A percentile compares a stretch with the other conserved stretches of the same genome.
Conservation (phyloP, 768 basidiomycete species). For the Rhizopogon rudus region DNA sequence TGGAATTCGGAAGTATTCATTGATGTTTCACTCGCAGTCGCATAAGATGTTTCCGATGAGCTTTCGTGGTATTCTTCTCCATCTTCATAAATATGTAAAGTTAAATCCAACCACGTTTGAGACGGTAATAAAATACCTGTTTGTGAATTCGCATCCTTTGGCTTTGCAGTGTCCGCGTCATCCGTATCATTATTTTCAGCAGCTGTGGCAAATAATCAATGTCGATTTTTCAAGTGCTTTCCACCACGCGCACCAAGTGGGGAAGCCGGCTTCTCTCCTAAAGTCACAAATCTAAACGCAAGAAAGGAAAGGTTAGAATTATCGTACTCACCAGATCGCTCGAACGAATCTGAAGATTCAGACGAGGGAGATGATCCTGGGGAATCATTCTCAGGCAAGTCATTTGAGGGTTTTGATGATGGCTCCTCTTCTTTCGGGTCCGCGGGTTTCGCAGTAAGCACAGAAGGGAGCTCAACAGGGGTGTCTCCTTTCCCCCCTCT, state of each 20-base stretch:
- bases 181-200: background rate
- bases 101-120: background rate
- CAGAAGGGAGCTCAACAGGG: slow-evolving; percentile 4
- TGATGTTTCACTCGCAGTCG: slow-evolving; percentile 4
- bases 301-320: background rate
- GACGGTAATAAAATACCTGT: background rate
- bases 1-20: slow-evolving; percentile 6
- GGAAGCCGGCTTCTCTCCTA: background rate
- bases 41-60: slow-evolving; percentile 1
- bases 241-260: background rate
- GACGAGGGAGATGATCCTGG: background rate
- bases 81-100: slow-evolving; percentile 7
- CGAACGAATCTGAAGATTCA: background rate
- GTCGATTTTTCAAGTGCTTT: background rate
- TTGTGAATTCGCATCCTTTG: background rate
- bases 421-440: background rate
- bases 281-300: background rate
- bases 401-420: background rate
- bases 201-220: background rate
- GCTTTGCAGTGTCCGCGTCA: background rate
- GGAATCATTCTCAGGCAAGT: slow-evolving; percentile 1
- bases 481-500: slow-evolving; percentile 13
- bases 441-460: background rate
- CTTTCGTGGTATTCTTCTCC: slow-evolving; percentile 3
- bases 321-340: background rate